Conservation (phyloP, 176 grass and related monocot species). For the Carex kokanica region DNA sequence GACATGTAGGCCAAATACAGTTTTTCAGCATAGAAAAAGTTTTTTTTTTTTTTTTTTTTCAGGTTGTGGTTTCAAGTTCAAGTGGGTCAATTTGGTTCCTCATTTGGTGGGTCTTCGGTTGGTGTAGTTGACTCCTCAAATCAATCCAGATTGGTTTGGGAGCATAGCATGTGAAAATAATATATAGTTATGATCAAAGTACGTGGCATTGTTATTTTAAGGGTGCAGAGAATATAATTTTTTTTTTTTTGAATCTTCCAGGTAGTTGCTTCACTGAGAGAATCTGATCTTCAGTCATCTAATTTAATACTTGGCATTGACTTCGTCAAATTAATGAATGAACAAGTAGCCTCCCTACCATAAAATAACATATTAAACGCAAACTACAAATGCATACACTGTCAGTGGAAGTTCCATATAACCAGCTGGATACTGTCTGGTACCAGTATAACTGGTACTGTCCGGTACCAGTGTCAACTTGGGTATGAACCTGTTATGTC, state of each 20-base stretch:
- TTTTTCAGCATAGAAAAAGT: neutral
- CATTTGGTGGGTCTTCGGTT: neutral
- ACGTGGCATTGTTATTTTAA: neutral
- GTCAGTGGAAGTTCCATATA: neutral
- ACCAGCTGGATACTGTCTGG: neutral
- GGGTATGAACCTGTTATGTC: no score
- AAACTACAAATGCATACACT: neutral
- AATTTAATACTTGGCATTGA: conserved; percentile 92
- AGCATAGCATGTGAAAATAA: neutral
- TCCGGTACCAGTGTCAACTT: no score
- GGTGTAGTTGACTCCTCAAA: neutral
- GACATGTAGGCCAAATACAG: neutral
- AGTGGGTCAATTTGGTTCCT: no score
- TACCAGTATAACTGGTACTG: no score
- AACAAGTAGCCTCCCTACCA: conserved; percentile 52
- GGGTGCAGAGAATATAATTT: neutral
- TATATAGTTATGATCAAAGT: no score
- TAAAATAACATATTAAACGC: neutral
- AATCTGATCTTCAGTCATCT: conserved; percentile 89
- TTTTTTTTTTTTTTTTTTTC: no score
- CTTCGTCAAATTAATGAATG: conserved; percentile 97
- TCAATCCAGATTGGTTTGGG: neutral
- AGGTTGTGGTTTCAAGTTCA: no score
- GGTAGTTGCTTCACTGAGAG: conserved; percentile 73
- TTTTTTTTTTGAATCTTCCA: conserved; percentile 20